Base-by-base conservation (phyloP, 768 basidiomycete species). In the Rhizopogon rudus region DNA sequence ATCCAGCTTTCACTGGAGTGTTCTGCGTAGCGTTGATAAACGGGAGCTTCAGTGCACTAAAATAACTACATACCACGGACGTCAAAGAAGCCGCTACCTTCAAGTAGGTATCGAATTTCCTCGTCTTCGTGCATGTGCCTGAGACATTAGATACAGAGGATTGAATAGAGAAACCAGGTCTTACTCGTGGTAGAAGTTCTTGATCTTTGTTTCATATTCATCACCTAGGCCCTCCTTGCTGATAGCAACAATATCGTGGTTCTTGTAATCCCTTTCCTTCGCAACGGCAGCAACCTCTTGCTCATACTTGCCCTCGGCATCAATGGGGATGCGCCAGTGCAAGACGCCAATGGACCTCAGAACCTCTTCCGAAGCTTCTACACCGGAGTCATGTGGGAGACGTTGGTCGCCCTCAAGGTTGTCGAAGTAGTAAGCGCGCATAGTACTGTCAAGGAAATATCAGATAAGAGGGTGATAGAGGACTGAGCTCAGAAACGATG, bases 41-140 rank as follows among this genome's bases (percentile, higher is more conserved):
- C 17, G 2, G 25, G 22, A 40, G 39, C 33, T 14, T 7, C 20
- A 9, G 25, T 25, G 12, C 1, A 5, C 14, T 14, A 25, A 29
- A 29, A 37, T 44, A 14, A 7, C 33, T n/a, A 62, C 82, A 46
- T 62, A 89, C 89, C 88, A 60, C 92, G 79, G 40, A 96, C 81
- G 62, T 96, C 94, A 67, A 96, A 96, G 76, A 85, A 96, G 0
- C 92, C 93, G 46, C 81, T 83, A 17, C 94, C 94, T 4, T 80
- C 79, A 31, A 91, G 77, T 60, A 93, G 82, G 65, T 88, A 96
- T 5, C 93, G 79, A 65, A 94, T 95, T 73, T 95, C 93, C 66
- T 98, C 93, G 62, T 96, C 93, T 69, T 95, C 93, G 63, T 96
- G 93, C 76, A 95, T 80, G 65, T 95, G 93, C 65, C 88, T 91